phyloP scores from a whole-genome alignment of 1,139 yeast genomes.

The Kodamaea ohmeri region DNA sequence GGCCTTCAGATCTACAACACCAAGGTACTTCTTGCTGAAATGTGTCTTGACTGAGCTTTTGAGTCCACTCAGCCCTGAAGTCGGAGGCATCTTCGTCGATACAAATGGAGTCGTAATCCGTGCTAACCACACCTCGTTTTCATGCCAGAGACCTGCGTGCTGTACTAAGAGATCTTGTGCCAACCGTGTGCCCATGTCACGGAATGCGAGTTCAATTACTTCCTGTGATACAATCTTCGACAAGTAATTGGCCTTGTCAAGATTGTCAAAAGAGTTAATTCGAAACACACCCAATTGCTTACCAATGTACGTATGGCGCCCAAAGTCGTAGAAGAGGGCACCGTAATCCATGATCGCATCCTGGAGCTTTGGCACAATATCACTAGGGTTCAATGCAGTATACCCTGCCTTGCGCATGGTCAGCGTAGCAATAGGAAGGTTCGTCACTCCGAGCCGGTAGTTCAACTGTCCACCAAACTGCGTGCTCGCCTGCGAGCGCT shows the following conservation, averaged over 20 bases:
- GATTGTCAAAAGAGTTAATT: conserved; percentile 64
- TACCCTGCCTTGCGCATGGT: conserved; percentile 38
- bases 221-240: conserved; percentile 60
- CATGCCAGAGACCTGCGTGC: conserved; percentile 62
- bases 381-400: conserved; percentile 36
- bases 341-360: conserved; percentile 59
- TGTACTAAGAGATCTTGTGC: conserved; percentile 44
- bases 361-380: conserved; percentile 36
- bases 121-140: conserved; percentile 50
- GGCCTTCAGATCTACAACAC: conserved; percentile 41
- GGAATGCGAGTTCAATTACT: conserved; percentile 56
- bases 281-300: conserved; percentile 70
- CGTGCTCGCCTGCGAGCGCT: background rate
- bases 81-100: conserved; percentile 28
- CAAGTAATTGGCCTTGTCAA: conserved; percentile 58
- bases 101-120: conserved; percentile 43
- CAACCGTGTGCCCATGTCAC: conserved; percentile 44
- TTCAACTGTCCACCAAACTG: conserved; percentile 8
- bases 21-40: conserved; percentile 46
- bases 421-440: conserved; percentile 35
- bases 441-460: conserved; percentile 27
- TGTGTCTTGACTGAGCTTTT: conserved; percentile 42
- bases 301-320: conserved; percentile 49
- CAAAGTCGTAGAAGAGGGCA: conserved; percentile 58
- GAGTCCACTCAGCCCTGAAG: conserved; percentile 31